Base-by-base conservation (phyloP, 257 asterid species). In the Solanum ahanhuiri region DNA sequence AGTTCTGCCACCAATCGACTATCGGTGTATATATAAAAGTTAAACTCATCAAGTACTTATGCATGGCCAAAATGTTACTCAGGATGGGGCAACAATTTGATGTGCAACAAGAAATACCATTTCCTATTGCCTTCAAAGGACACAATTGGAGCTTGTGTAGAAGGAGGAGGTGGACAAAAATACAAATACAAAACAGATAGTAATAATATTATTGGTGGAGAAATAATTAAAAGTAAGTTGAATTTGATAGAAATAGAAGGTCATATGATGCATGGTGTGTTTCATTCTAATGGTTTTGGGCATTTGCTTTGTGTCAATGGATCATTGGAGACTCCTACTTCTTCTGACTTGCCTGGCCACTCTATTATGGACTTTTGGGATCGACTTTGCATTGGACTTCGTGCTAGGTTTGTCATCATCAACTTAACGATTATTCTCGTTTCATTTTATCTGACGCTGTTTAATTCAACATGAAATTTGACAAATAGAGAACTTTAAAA, bases 291-390 rank as follows among this genome's bases (percentile, higher is more conserved):
- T 41, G 99, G 99, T 57, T 94, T 92, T 83, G 99, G 99, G 7
- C 99, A 97, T 91, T 89, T 97, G 94, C 93, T 94, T 33, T 95
- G 94, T 91, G 88, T 94, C 77, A 95, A 95, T 67, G 98, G 98
- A 30, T 67, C 73, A 66, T 91, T 90, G 7, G 96, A 95, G 84
- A 85, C 88, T 23, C 94, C 95, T 81, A 92, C 90, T 33, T 93
- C 95, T 83, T 92, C 97, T 22, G 91, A 87, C 77, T 85, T 97
- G 87, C 86, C 93, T 8, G 99, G 99, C 8, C 89, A 92, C 87
- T 96, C 94, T 85, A 93, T 97, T 87, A 94, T 97, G 98, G 98
- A 97, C 22, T 94, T 97, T 22, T 95, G 98, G 99, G 98, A 97
- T 70, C 97, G 98, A 2, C 88, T 97, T 51, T 97, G 98, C 94